phyloP scores from a whole-genome alignment of 257 asterid species.

The Petunia secreta region DNA sequence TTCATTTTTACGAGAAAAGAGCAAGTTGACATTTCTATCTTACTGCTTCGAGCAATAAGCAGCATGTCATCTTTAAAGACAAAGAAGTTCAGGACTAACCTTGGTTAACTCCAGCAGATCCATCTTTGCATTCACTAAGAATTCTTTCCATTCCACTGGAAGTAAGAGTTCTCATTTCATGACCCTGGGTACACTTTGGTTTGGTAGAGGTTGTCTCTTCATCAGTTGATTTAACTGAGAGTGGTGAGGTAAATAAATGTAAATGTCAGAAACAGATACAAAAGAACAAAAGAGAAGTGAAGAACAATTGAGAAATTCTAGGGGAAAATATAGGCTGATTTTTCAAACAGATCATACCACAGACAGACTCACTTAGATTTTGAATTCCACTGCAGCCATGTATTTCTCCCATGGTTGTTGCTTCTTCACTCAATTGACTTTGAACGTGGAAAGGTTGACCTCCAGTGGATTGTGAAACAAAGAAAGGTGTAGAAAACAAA shows the following conservation, averaged over 20 bases:
- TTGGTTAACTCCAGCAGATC: neutral
- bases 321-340: neutral
- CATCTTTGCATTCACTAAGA: neutral
- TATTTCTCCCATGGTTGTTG: neutral
- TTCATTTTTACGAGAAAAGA: conserved; percentile 10
- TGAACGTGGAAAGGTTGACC: neutral
- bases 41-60: neutral
- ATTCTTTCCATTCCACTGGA: conserved; percentile 1
- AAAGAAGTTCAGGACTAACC: neutral
- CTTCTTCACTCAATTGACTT: conserved; percentile 19
- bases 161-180: too few species aligned
- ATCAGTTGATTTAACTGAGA: neutral
- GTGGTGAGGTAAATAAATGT: conserved; percentile 7
- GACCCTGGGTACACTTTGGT: too few species aligned
- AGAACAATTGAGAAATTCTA: conserved; percentile 15
- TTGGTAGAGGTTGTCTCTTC: neutral
- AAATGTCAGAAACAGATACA: neutral
- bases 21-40: conserved; percentile 5
- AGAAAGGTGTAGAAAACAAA: conserved; percentile 6
- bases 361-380: neutral
- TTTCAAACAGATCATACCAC: neutral
- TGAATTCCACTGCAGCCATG: neutral
- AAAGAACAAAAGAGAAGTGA: neutral
- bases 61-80: too few species aligned
- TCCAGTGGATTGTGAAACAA: conserved; percentile 15